Percentiles rank a stretch among this genome's conserved stretches.
phyloP scores from a whole-genome alignment of 805 yeast species.

The Zygotorulaspora danielsina region DNA sequence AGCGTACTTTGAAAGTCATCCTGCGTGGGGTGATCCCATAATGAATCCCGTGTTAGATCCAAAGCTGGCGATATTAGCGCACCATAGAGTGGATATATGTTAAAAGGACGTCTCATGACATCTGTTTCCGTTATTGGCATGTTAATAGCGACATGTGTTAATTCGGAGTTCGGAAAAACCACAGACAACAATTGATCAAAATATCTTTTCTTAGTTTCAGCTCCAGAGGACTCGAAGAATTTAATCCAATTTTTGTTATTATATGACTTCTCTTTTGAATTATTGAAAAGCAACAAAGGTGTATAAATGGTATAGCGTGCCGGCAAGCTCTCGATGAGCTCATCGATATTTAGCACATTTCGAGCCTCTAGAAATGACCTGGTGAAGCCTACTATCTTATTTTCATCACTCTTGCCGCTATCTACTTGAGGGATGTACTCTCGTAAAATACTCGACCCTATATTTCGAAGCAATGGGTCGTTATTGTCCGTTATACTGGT shows the following conservation, averaged over 20 bases:
- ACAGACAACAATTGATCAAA: constrained; percentile 24
- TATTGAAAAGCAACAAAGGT: constrained; percentile 60
- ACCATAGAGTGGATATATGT: constrained; percentile 57
- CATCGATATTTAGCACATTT: constrained; percentile 3
- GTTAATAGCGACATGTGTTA: constrained; percentile 67
- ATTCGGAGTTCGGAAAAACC: constrained; percentile 16
- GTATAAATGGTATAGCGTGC: constrained; percentile 58
- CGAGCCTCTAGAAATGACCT: constrained; percentile 5
- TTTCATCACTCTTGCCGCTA: constrained; percentile 1
- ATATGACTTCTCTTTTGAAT: constrained; percentile 42
- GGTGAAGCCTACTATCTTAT: constrained; percentile 11
- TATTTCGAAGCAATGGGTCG: constrained; percentile 8
- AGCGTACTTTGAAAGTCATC: constrained; percentile 50
- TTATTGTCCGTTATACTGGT: constrained; percentile 16
- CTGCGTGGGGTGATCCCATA: constrained; percentile 38
- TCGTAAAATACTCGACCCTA: constrained; percentile 2
- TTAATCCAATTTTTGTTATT: constrained; percentile 37
- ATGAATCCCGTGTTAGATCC: constrained; percentile 12
- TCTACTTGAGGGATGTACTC: constrained; percentile 7
- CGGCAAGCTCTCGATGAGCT: constrained; percentile 21
- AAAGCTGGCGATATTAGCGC: constrained; percentile 53
- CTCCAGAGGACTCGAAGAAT: constrained; percentile 17
- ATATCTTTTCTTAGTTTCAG: constrained; percentile 8
- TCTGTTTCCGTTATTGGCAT: constrained; percentile 58
- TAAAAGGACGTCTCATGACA: constrained; percentile 59